Evolutionary conservation across 1,139 yeast species (phyloP).

Genomic region (Saccharomycopsis crataegensis): DNA sequence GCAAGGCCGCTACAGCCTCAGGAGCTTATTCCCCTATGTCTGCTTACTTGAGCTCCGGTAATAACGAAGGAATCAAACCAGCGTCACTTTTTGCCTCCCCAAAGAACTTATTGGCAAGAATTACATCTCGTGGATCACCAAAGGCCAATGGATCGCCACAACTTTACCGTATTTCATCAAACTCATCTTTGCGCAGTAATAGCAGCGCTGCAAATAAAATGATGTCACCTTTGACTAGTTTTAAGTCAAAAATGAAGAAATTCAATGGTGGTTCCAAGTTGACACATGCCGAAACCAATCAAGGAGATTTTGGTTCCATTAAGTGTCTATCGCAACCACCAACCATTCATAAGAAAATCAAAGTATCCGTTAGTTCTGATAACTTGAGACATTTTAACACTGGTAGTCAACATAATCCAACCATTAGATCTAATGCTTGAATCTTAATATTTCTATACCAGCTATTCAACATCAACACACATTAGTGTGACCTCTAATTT

Average conservation of each 20-base stretch:
- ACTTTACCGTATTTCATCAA: constrained; percentile 16
- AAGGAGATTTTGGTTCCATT: neutral
- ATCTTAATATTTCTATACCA: neutral
- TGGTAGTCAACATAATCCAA: neutral
- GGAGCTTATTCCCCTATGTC: constrained; percentile 8
- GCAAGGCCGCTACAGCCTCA: constrained; percentile 4
- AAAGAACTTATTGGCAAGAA: constrained; percentile 14
- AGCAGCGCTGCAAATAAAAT: constrained; percentile 7
- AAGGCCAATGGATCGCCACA: constrained; percentile 11
- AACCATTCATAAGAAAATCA: constrained; percentile 12
- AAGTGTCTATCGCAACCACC: constrained; percentile 16
- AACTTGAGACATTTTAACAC: constrained; percentile 18
- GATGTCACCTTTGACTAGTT: constrained; percentile 12
- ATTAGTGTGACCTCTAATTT: too few relatives aligned
- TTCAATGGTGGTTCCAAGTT: constrained; percentile 1
- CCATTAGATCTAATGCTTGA: constrained; percentile 8
- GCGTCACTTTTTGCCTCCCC: constrained; percentile 16
- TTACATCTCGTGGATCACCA: constrained; percentile 12
- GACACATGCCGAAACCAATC: neutral
- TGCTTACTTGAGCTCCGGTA: neutral
- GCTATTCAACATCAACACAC: too few relatives aligned
- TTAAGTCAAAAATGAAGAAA: constrained; percentile 12
- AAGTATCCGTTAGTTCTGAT: constrained; percentile 16
- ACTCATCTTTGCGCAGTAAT: constrained; percentile 9
- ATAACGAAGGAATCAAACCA: constrained; percentile 1